Percentiles rank a stretch among this genome's conserved stretches.
Conservation (phyloP, 306 rosid species). For the Glycine soja region DNA sequence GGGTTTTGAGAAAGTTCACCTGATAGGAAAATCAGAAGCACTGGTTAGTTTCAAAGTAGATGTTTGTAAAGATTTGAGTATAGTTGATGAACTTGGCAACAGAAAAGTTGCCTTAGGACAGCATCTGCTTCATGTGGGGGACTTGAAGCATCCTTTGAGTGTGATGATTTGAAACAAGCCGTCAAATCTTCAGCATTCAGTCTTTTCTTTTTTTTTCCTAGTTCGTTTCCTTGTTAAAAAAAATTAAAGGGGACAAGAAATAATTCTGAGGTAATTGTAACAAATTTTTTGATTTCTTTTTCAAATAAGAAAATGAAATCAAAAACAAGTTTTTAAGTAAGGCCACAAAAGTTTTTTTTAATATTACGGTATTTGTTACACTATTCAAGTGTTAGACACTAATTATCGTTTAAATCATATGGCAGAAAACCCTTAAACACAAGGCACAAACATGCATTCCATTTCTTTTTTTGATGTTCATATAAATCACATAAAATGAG, state of each 20-base stretch:
- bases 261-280: constrained; percentile 21
- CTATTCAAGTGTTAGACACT: not conserved
- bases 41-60: constrained; percentile 74
- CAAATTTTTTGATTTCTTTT: constrained; percentile 40
- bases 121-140: constrained; percentile 84
- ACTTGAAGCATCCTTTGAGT: constrained; percentile 70
- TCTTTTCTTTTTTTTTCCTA: not conserved
- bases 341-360: not conserved
- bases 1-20: constrained; percentile 74
- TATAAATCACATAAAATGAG: not conserved
- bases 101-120: constrained; percentile 80
- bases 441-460: not conserved
- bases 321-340: not conserved
- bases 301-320: constrained; percentile 13
- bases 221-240: constrained; percentile 38
- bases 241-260: constrained; percentile 8
- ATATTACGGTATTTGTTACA: not conserved
- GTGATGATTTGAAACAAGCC: constrained; percentile 68
- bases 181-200: constrained; percentile 48
- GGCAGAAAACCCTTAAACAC: not conserved
- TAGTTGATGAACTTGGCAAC: constrained; percentile 86
- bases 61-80: constrained; percentile 87
- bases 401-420: not conserved
- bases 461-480: not conserved
- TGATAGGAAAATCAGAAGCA: constrained; percentile 57